Conservation (phyloP, 2,329 filamentous ascomycete genomes). For the Aspergillus brunneoviolaceus region DNA sequence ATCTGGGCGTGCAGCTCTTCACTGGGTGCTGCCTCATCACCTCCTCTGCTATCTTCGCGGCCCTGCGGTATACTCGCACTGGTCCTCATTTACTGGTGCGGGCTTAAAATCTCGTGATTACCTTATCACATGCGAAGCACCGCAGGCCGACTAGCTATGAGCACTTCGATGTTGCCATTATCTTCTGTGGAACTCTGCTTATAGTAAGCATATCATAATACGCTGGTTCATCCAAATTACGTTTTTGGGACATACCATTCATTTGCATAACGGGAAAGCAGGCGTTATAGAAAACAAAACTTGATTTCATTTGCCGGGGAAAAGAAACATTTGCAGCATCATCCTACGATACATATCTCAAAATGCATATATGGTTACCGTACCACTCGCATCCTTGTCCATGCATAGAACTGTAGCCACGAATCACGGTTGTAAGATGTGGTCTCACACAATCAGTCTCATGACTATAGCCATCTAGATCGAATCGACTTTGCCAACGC, state of each 20-base stretch:
- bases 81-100: conserved; percentile 29
- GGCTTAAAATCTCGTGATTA: conserved; percentile 26
- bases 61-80: conserved; percentile 35
- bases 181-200: too few species aligned
- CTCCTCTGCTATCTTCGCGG: conserved; percentile 27
- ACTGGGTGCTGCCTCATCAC: conserved; percentile 36
- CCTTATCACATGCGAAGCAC: not conserved
- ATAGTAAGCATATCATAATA: not conserved
- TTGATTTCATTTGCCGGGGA: not conserved
- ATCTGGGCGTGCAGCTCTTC: conserved; percentile 45
- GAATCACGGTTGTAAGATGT: not conserved
- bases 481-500: not conserved
- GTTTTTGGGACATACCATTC: not conserved
- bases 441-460: not conserved
- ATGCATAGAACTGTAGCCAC: not conserved
- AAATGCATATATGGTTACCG: conserved; percentile 1
- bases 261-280: conserved; percentile 1
- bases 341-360: not conserved
- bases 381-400: not conserved
- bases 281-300: not conserved
- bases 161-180: not conserved
- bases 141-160: not conserved
- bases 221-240: not conserved
- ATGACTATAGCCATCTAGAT: not conserved
- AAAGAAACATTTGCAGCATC: not conserved